Evolutionary conservation across 257 asterid species (phyloP), one percentile per base, ranked within the genome.

Genomic region (Salvia hispanica): DNA sequence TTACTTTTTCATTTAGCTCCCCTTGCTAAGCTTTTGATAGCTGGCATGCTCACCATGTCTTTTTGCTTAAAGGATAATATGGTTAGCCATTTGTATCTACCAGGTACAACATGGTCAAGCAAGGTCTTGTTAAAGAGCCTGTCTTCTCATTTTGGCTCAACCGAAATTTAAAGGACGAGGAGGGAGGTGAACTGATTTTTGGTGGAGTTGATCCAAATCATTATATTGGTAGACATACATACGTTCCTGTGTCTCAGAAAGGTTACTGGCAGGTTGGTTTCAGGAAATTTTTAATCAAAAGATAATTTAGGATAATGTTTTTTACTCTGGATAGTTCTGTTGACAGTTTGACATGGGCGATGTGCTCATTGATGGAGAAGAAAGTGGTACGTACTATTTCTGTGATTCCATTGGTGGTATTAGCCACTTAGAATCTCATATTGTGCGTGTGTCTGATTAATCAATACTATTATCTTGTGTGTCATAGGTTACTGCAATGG

Each of bases 141-240:
- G 95, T 93, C 34, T 93, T 93, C 83, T 93, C 98, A 42, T 93
- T 93, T 82, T 93, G 98, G 98, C 94, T 93, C 59, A 93, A 93
- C 76, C 86, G 96, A 43, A 79, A 93, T 54, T 21, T 74, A 52
- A 39, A 81, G 66, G 97, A 80, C 45, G 95, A 90, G 77, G 80
- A 84, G 72, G 98, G 98, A 16, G 98, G 98, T 61, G 97, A 90
- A 81, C 65, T 93, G 64, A 90, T 93, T 59, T 93, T 93, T 75
- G 98, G 98, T 15, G 98, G 98, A 66, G 91, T 80, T 67, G 98
- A 93, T 81, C 96, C 94, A 14, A 81, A 84, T 58, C 98, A 93
- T 74, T 86, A 62, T 75, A 90, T 74, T 81, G 98, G 98, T 60
- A 79, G 86, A 75, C 98, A 93, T 75, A 85, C 91, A 36, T 90